phyloP scores from a whole-genome alignment of 345 rosid species.

The Moricandia arvensis region DNA sequence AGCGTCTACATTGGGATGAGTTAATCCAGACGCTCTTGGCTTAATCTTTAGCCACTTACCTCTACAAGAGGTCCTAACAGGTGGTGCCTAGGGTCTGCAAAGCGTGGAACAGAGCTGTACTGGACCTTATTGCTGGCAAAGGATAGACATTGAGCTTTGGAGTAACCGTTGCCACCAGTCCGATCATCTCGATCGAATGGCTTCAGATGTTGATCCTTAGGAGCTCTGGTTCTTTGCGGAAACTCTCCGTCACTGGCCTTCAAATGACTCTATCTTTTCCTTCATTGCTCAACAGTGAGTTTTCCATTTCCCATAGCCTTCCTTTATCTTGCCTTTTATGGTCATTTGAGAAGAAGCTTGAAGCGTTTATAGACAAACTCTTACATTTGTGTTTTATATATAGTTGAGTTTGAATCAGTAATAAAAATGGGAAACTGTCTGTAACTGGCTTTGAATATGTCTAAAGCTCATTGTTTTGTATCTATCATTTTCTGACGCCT shows the following conservation, averaged over 20 bases:
- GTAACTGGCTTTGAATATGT: no score
- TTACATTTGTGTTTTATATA: no score
- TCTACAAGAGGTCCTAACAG: slow-evolving; percentile 65
- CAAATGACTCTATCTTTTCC: slow-evolving; percentile 53
- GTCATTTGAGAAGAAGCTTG: background rate
- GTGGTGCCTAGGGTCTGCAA: slow-evolving; percentile 88
- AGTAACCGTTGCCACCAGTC: slow-evolving; percentile 49
- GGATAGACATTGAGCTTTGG: slow-evolving; percentile 81
- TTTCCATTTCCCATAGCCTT: background rate
- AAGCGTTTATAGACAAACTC: background rate
- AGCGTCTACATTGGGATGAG: slow-evolving; percentile 73
- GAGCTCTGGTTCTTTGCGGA: slow-evolving; percentile 75
- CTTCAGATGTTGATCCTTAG: slow-evolving; percentile 63
- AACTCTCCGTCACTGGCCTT: slow-evolving; percentile 60
- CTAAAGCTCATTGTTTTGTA: background rate
- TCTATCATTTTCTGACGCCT: background rate
- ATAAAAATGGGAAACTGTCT: no score
- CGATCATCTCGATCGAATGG: slow-evolving; percentile 62
- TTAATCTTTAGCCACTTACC: slow-evolving; percentile 67
- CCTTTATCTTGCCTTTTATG: background rate
- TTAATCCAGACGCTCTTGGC: slow-evolving; percentile 80
- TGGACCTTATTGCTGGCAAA: slow-evolving; percentile 97
- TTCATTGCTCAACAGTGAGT: slow-evolving; percentile 79
- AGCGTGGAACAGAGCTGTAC: slow-evolving; percentile 74
- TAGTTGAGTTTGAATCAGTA: no score